Conservation (phyloP, 257 asterid species). For the Cynanchum wilfordii region DNA sequence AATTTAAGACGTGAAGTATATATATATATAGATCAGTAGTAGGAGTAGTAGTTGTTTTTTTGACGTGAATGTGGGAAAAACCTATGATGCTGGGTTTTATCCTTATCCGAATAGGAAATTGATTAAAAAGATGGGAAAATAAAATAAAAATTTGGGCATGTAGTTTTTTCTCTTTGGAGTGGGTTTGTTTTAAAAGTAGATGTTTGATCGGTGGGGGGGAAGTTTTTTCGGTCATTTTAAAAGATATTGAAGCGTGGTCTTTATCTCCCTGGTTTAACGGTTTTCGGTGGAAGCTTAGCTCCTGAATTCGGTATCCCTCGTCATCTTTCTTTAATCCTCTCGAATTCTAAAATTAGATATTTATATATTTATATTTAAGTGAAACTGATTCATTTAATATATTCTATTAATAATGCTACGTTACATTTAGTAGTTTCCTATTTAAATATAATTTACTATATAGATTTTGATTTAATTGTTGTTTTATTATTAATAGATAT, state of each 20-base stretch:
- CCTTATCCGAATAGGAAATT: conserved; percentile 37
- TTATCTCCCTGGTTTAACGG: too few relatives aligned
- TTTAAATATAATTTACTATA: too few relatives aligned
- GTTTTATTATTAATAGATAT: too few relatives aligned
- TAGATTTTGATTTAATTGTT: too few relatives aligned
- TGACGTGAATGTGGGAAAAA: conserved; percentile 12
- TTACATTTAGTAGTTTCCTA: too few relatives aligned
- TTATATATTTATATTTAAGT: too few relatives aligned
- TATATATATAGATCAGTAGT: background rate
- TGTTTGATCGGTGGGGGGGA: background rate
- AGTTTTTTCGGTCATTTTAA: background rate
- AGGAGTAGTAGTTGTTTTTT: background rate
- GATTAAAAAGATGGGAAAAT: too few relatives aligned
- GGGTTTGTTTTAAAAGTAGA: background rate
- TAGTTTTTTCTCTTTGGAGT: background rate
- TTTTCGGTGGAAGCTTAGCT: conserved; percentile 7
- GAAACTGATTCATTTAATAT: too few relatives aligned
- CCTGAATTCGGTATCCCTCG: background rate
- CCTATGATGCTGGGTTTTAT: conserved; percentile 21
- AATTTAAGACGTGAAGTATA: too few relatives aligned
- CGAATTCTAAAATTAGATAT: background rate
- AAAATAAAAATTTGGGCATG: background rate
- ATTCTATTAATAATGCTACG: too few relatives aligned
- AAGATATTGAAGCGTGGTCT: background rate
- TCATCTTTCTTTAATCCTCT: background rate